Conservation (phyloP, 192 early-diverging fungal species). For the Allomyces macrogynus region DNA sequence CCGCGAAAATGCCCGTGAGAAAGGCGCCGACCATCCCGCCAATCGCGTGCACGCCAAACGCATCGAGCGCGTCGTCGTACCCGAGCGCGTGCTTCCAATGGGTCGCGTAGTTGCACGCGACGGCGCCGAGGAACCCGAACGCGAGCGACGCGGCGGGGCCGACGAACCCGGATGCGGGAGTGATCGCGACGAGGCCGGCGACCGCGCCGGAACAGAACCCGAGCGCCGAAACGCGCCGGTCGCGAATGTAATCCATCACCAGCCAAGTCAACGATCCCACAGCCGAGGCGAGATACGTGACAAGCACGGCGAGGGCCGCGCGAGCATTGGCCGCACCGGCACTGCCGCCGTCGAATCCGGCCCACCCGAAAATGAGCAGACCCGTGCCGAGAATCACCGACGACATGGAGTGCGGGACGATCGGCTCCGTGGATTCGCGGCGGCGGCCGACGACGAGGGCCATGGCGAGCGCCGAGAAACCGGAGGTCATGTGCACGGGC, state of each 20-base stretch:
- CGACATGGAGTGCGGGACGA: constrained; percentile 69
- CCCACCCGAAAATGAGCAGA: constrained; percentile 91
- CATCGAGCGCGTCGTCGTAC: constrained; percentile 84
- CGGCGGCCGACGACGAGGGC: constrained; percentile 66
- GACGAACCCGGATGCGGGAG: constrained; percentile 77
- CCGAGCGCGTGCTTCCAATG: constrained; percentile 64
- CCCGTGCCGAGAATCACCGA: constrained; percentile 77
- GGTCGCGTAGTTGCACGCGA: constrained; percentile 60
- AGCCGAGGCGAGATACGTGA: constrained; percentile 70
- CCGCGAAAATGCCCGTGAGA: constrained; percentile 78
- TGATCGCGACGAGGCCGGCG: constrained; percentile 78
- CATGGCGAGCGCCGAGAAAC: constrained; percentile 60
- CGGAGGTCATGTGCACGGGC: constrained; percentile 63
- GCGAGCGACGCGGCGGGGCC: constrained; percentile 58
- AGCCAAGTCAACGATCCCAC: constrained; percentile 70
- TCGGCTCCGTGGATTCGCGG: constrained; percentile 39
- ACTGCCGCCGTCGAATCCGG: constrained; percentile 87
- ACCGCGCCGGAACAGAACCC: constrained; percentile 90
- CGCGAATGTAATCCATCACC: constrained; percentile 52
- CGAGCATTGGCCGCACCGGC: constrained; percentile 58
- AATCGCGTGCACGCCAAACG: constrained; percentile 74
- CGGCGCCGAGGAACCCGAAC: constrained; percentile 51
- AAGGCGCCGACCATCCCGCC: constrained; percentile 66
- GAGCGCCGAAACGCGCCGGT: constrained; percentile 65
- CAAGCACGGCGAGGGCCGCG: constrained; percentile 63